Evolutionary conservation across 768 basidiomycete species (phyloP).

Genomic region (Auricularia cornea): DNA sequence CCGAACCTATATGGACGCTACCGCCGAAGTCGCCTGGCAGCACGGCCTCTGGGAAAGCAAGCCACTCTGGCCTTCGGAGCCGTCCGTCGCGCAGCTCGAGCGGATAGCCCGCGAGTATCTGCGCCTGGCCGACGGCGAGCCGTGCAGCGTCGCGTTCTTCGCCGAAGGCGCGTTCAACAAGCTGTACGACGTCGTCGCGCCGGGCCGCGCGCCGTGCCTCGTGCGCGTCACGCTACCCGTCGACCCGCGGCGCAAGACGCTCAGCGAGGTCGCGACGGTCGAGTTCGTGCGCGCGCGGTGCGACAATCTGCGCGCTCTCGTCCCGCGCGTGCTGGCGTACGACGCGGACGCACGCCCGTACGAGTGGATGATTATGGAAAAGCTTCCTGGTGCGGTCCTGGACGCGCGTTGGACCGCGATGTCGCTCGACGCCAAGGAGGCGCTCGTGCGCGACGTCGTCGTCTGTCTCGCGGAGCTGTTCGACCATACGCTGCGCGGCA

Average conservation of each 20-base stretch:
- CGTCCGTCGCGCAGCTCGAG: background rate
- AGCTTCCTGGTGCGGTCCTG: background rate
- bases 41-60: too few species aligned
- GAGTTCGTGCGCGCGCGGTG: background rate
- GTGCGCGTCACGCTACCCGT: background rate
- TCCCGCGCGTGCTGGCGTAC: constrained; percentile 1
- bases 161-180: background rate
- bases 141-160: background rate
- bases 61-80: background rate
- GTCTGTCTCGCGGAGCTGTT: background rate
- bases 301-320: background rate
- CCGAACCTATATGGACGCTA: too few species aligned
- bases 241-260: background rate
- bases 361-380: constrained; percentile 1
- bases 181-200: background rate
- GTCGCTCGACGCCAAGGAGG: background rate
- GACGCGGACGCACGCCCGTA: background rate
- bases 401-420: background rate
- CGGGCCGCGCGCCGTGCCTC: background rate
- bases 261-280: constrained; percentile 2
- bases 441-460: background rate
- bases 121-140: background rate
- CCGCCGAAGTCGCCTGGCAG: too few species aligned
- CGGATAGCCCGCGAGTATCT: background rate
- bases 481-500: background rate